These are phyloP conservation scores for Saccharomycopsis sp. DNA, from an alignment of 805 yeast genomes.

Conservation along the genomic window DNA sequence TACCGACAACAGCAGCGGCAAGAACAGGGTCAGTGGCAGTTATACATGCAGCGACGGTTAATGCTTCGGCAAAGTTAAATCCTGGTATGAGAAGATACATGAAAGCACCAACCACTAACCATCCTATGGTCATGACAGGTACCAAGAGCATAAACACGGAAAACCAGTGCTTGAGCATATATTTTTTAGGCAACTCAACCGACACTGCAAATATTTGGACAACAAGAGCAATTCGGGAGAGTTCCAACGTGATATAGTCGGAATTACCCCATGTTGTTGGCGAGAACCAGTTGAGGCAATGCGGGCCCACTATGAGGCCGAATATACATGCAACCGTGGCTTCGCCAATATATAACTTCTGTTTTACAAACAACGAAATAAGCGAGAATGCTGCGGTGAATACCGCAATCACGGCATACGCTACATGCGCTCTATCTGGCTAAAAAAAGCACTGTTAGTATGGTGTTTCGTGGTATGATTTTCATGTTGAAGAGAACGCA, in stretches of 20 bases:
- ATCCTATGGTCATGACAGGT: conserved; percentile 87
- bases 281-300: conserved; percentile 73
- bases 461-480: conserved; percentile 4
- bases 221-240: conserved; percentile 74
- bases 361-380: conserved; percentile 76
- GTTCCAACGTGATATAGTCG: conserved; percentile 74
- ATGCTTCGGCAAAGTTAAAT: conserved; percentile 61
- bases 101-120: conserved; percentile 77
- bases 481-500: not conserved
- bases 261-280: conserved; percentile 83
- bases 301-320: conserved; percentile 86
- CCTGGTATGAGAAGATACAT: conserved; percentile 73
- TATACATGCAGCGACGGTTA: conserved; percentile 76
- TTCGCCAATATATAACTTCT: conserved; percentile 80
- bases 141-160: conserved; percentile 67
- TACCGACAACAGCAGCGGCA: conserved; percentile 94
- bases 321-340: conserved; percentile 83
- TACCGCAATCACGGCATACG: conserved; percentile 82
- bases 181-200: conserved; percentile 85
- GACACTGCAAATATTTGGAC: conserved; percentile 92
- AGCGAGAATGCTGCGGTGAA: conserved; percentile 76
- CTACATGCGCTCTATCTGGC: conserved; percentile 63
- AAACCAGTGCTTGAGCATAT: conserved; percentile 77
- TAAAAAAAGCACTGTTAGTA: conserved; percentile 7
- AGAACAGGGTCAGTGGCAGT: conserved; percentile 95